Conservation (phyloP, 2,329 filamentous ascomycete species). For the Trichoderma guizhouense region DNA sequence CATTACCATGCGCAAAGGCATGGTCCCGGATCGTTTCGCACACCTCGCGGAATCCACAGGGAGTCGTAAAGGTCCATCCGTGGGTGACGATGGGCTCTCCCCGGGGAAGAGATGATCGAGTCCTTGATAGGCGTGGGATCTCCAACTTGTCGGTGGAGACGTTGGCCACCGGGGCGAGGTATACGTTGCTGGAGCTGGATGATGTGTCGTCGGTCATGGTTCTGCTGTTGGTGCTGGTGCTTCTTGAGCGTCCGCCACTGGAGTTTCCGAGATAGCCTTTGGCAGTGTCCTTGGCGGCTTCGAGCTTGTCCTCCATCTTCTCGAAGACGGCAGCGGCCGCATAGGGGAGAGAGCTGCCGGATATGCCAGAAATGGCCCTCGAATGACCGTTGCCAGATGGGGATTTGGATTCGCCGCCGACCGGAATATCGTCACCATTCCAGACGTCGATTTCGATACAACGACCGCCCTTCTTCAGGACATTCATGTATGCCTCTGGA, state of each 20-base stretch:
- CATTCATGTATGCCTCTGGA: constrained; percentile 73
- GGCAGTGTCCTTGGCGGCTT: constrained; percentile 26
- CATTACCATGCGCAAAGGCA: constrained; percentile 70
- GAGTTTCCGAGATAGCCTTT: constrained; percentile 29
- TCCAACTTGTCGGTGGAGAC: constrained; percentile 37
- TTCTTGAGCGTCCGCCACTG: constrained; percentile 37
- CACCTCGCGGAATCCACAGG: constrained; percentile 84
- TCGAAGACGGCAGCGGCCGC: constrained; percentile 41
- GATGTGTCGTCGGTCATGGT: constrained; percentile 30
- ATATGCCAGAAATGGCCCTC: constrained; percentile 46
- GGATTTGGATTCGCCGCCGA: constrained; percentile 35
- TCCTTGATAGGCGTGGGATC: constrained; percentile 25
- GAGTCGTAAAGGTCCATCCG: constrained; percentile 76
- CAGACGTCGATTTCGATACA: constrained; percentile 96
- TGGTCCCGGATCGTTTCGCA: constrained; percentile 75
- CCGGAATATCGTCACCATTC: constrained; percentile 60
- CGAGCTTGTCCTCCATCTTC: constrained; percentile 32
- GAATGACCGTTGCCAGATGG: constrained; percentile 41
- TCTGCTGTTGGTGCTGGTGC: constrained; percentile 38
- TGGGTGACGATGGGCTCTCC: constrained; percentile 80
- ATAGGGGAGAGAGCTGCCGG: constrained; percentile 45
- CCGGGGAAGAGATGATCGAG: constrained; percentile 33
- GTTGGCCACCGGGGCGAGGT: constrained; percentile 27
- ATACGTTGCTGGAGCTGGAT: constrained; percentile 30
- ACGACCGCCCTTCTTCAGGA: constrained; percentile 72